Percentiles rank a stretch among this genome's conserved stretches.
Conservation (phyloP, 1,139 yeast species). For the Arxiozyma slooffiae region DNA sequence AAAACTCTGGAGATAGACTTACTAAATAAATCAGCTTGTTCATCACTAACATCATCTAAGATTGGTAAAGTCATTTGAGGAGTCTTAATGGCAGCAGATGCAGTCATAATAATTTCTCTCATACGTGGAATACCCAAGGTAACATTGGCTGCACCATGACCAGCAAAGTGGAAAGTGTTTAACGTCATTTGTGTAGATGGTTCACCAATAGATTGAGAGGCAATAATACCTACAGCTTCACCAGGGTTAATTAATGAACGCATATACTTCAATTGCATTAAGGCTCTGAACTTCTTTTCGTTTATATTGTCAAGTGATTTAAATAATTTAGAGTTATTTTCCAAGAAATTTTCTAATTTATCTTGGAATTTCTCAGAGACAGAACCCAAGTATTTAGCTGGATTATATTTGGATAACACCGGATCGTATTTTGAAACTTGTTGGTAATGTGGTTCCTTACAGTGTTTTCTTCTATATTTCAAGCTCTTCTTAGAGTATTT, state of each 20-base stretch:
- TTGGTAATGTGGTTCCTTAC: constrained; percentile 50
- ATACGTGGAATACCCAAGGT: constrained; percentile 99
- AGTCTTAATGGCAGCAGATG: constrained; percentile 86
- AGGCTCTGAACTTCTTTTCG: constrained; percentile 84
- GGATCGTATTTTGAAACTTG: constrained; percentile 75
- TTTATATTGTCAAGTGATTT: constrained; percentile 40
- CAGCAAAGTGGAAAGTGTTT: constrained; percentile 99
- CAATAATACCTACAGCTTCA: constrained; percentile 96
- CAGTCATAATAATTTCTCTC: constrained; percentile 99
- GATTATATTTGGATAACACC: constrained; percentile 73
- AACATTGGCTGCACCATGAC: constrained; percentile 99
- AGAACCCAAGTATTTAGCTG: constrained; percentile 82
- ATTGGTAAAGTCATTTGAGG: constrained; percentile 97
- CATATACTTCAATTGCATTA: constrained; percentile 98
- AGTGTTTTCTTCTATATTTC: constrained; percentile 63
- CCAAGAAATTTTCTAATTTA: constrained; percentile 62
- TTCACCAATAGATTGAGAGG: constrained; percentile 97
- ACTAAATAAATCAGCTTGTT: constrained; percentile 86
- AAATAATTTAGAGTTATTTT: constrained; percentile 44
- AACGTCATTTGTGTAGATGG: constrained; percentile 99
- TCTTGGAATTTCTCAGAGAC: constrained; percentile 86
- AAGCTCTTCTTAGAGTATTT: constrained; percentile 72
- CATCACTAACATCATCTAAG: constrained; percentile 66
- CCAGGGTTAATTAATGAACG: constrained; percentile 92
- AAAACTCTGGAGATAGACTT: constrained; percentile 78